Conservation (phyloP, 495 filamentous ascomycete genomes). For the Lasiosphaeriaceae sp. region DNA sequence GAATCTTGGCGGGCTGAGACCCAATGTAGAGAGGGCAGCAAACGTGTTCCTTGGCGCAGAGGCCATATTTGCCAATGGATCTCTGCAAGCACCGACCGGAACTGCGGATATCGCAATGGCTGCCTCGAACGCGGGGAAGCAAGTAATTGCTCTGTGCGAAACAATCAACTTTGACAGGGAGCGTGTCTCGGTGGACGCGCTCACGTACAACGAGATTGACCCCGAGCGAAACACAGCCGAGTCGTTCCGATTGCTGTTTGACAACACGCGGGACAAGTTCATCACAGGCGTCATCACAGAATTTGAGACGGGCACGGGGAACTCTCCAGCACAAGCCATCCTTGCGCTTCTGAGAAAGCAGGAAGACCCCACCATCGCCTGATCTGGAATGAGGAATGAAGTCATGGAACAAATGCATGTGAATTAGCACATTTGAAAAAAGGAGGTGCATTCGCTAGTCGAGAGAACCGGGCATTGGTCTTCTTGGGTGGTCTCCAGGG, state of each 20-base stretch:
- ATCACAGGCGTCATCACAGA: conserved; percentile 89
- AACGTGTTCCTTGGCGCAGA: conserved; percentile 86
- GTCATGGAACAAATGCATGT: background rate
- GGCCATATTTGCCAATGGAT: conserved; percentile 85
- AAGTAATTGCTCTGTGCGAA: conserved; percentile 90
- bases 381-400: conserved; percentile 5
- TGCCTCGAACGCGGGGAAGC: conserved; percentile 67
- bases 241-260: conserved; percentile 82
- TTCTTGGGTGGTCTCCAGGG: background rate
- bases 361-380: conserved; percentile 43
- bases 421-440: background rate
- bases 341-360: conserved; percentile 48
- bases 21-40: conserved; percentile 67
- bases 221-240: conserved; percentile 50
- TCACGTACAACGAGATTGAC: conserved; percentile 90
- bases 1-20: conserved; percentile 64
- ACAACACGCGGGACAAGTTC: conserved; percentile 87
- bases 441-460: background rate
- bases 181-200: conserved; percentile 80
- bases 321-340: conserved; percentile 80
- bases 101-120: conserved; percentile 87
- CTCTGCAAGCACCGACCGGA: conserved; percentile 80
- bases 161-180: conserved; percentile 89
- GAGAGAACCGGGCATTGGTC: background rate
- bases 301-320: conserved; percentile 57